Evolutionary conservation across 768 basidiomycete species (phyloP).

Genomic region (Phaeotremella skinneri): DNA sequence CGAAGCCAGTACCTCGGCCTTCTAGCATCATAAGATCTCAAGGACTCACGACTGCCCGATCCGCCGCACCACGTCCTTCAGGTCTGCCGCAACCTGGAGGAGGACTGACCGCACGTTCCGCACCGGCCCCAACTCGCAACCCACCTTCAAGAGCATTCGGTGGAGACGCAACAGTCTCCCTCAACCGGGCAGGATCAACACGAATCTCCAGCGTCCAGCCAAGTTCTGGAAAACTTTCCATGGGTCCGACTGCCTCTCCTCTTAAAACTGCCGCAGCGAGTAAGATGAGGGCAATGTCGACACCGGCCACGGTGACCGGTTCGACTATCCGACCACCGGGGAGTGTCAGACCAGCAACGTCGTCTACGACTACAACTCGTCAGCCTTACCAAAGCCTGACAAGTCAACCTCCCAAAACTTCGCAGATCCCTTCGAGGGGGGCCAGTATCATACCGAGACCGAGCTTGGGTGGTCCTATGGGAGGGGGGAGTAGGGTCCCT

Average conservation of each 20-base stretch:
- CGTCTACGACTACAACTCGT: neutral
- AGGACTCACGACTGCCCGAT: too few species aligned
- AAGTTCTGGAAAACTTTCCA: neutral
- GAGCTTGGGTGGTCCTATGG: slow-evolving; percentile 8
- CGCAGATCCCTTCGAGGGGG: neutral
- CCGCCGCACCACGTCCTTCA: neutral
- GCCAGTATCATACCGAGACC: neutral
- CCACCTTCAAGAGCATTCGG: slow-evolving; percentile 2
- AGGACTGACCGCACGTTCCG: slow-evolving; percentile 9
- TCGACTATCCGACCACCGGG: neutral
- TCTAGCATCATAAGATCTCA: neutral
- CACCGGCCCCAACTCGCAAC: neutral
- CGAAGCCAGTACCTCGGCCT: slow-evolving; percentile 1
- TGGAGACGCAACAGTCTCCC: neutral
- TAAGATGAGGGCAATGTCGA: slow-evolving; percentile 20
- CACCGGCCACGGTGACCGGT: slow-evolving; percentile 13
- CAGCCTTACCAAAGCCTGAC: neutral
- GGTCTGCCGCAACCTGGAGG: slow-evolving; percentile 14
- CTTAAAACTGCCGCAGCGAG: neutral
- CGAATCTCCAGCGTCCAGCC: neutral
- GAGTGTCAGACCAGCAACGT: neutral
- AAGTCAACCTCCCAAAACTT: slow-evolving; percentile 2
- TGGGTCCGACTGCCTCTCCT: slow-evolving; percentile 2
- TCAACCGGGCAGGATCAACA: neutral
- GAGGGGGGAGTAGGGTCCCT: neutral